A percentile compares a stretch with the other conserved stretches of the same genome.
Conservation (phyloP, 805 yeast genomes). For the Priceomyces castillae region DNA sequence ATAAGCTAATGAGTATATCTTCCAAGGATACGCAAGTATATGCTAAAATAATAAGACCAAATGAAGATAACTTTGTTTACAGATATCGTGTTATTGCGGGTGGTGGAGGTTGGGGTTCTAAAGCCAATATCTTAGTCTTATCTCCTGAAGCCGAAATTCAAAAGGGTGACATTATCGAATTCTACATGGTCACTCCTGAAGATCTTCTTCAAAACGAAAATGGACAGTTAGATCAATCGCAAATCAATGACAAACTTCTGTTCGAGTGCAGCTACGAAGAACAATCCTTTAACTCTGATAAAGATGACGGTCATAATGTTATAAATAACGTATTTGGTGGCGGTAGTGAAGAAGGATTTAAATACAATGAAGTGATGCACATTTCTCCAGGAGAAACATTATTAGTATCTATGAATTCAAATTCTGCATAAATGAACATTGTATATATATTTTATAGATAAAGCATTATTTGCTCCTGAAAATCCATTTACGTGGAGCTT, state of each 20-base stretch:
- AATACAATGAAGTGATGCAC: conserved; percentile 23
- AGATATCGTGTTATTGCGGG: conserved; percentile 63
- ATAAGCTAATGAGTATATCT: conserved; percentile 33
- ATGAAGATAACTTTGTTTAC: conserved; percentile 12
- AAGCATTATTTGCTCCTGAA: not conserved
- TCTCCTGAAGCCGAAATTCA: conserved; percentile 52
- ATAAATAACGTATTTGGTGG: conserved; percentile 25
- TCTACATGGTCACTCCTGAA: conserved; percentile 43
- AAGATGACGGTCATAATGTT: conserved; percentile 2
- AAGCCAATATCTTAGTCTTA: conserved; percentile 62
- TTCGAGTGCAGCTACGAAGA: conserved; percentile 37
- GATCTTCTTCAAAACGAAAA: conserved; percentile 18
- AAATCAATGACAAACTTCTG: conserved; percentile 8
- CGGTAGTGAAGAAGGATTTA: conserved; percentile 33
- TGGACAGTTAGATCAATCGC: conserved; percentile 8
- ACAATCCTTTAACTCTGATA: conserved; percentile 14
- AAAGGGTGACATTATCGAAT: conserved; percentile 47
- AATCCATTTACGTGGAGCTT: too few relatives aligned
- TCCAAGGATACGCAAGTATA: conserved; percentile 45
- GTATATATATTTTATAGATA: not conserved
- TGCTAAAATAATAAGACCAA: conserved; percentile 25
- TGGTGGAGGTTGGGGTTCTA: conserved; percentile 75
- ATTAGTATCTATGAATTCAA: not conserved
- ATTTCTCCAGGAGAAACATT: conserved; percentile 29
- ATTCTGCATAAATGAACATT: not conserved